phyloP scores from a whole-genome alignment of 164 flowering plant genomes.

The Santalum album region DNA sequence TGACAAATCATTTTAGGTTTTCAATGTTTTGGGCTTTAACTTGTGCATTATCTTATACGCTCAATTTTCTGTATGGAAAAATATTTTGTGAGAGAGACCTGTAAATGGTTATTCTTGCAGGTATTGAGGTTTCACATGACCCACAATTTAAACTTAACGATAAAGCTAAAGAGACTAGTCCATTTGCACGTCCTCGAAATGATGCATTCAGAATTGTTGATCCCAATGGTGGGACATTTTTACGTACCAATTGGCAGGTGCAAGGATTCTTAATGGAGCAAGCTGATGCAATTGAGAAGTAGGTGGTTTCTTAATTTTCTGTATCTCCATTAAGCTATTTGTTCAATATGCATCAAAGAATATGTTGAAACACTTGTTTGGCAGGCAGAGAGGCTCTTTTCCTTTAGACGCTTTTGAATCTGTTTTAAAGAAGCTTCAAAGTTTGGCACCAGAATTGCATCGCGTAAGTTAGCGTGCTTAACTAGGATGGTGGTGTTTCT shows the following conservation, averaged over 20 bases:
- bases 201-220: constrained; percentile 23
- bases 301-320: constrained; percentile 11
- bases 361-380: constrained; percentile 7
- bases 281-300: constrained; percentile 82
- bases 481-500: not conserved
- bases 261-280: constrained; percentile 79
- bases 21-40: no score
- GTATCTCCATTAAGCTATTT: not conserved
- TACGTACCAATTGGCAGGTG: constrained; percentile 84
- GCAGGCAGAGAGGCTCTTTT: constrained; percentile 64
- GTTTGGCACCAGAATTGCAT: constrained; percentile 84
- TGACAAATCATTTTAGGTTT: no score
- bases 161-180: constrained; percentile 20
- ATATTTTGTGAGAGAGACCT: no score
- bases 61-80: no score
- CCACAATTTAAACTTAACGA: constrained; percentile 17
- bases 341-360: not conserved
- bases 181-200: constrained; percentile 16
- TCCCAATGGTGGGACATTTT: constrained; percentile 28
- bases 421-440: constrained; percentile 57
- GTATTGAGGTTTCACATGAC: constrained; percentile 31
- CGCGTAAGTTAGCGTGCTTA: constrained; percentile 45
- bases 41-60: no score
- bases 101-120: constrained; percentile 26
- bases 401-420: constrained; percentile 61